Conservation (phyloP, 31 red algal species). For the Bonnemaisonia californica region DNA sequence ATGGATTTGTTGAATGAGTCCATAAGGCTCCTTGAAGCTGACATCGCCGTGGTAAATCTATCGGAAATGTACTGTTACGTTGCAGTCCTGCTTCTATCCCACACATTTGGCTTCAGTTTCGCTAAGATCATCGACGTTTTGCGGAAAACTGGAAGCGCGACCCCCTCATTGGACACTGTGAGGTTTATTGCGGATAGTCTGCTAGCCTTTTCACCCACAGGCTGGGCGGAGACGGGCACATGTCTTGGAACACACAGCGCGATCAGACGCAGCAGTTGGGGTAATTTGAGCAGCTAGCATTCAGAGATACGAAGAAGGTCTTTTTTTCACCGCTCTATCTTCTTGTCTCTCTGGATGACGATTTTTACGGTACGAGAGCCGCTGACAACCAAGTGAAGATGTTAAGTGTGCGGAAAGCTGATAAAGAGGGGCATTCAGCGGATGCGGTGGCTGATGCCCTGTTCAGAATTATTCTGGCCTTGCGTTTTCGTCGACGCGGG, state of each 20-base stretch:
- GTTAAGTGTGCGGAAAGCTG: no score
- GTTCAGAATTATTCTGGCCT: neutral
- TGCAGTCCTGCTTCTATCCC: conserved; percentile 13
- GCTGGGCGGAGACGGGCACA: neutral
- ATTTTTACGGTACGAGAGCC: conserved; percentile 18
- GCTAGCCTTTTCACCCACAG: neutral
- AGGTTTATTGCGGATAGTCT: conserved; percentile 4
- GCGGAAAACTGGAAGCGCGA: neutral
- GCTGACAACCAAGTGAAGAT: neutral
- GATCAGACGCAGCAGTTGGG: neutral
- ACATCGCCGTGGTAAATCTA: no score
- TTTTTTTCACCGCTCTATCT: conserved; percentile 15
- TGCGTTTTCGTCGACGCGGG: neutral
- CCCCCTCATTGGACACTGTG: neutral
- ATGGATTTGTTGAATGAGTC: no score
- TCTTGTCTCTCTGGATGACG: conserved; percentile 12
- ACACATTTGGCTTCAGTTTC: neutral
- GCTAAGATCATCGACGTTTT: neutral
- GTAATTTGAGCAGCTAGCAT: conserved; percentile 27
- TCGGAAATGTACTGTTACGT: no score
- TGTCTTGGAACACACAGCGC: neutral
- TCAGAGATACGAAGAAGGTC: neutral
- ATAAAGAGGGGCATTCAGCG: neutral
- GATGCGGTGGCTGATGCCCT: neutral
- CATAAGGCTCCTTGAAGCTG: no score